A percentile compares a stretch with the other conserved stretches of the same genome.
Evolutionary conservation across 2,329 filamentous ascomycete species (phyloP).

Genomic region (Pseudogymnoascus sp.): DNA sequence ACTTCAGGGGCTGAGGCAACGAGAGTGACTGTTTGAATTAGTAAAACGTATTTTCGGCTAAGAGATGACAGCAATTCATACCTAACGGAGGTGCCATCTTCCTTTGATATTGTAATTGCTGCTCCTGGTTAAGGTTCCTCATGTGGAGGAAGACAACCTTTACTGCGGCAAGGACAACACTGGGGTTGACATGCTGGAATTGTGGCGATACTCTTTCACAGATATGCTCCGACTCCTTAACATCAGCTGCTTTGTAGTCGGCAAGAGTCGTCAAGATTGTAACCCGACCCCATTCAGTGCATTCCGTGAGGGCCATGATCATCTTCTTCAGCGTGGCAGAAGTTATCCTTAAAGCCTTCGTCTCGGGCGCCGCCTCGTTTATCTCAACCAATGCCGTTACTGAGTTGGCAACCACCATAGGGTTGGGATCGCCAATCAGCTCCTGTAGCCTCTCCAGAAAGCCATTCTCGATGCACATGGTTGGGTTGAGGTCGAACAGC

Average conservation of each 20-base stretch:
- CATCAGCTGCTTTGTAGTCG: conserved; percentile 76
- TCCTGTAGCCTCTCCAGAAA: conserved; percentile 92
- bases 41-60: conserved; percentile 12
- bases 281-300: conserved; percentile 95
- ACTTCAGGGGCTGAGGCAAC: conserved; percentile 95
- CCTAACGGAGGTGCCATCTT: conserved; percentile 97
- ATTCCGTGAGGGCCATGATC: conserved; percentile 92
- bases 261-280: conserved; percentile 86
- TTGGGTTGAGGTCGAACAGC: conserved; percentile 87
- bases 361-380: conserved; percentile 81
- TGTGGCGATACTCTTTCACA: conserved; percentile 94
- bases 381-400: conserved; percentile 93
- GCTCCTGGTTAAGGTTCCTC: conserved; percentile 69
- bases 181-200: conserved; percentile 97
- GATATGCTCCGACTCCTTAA: conserved; percentile 96
- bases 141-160: conserved; percentile 98
- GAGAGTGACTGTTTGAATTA: conserved; percentile 61
- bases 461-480: conserved; percentile 91
- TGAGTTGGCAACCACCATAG: conserved; percentile 97
- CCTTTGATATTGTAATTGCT: conserved; percentile 80
- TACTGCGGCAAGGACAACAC: conserved; percentile 92
- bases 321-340: conserved; percentile 85
- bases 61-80: conserved; percentile 35
- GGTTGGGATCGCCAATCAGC: conserved; percentile 93
- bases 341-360: conserved; percentile 75